Evolutionary conservation across 2,329 filamentous ascomycete genomes (phyloP), one percentile per base, ranked within the genome.

Genomic region (Ceratocystis destructans): DNA sequence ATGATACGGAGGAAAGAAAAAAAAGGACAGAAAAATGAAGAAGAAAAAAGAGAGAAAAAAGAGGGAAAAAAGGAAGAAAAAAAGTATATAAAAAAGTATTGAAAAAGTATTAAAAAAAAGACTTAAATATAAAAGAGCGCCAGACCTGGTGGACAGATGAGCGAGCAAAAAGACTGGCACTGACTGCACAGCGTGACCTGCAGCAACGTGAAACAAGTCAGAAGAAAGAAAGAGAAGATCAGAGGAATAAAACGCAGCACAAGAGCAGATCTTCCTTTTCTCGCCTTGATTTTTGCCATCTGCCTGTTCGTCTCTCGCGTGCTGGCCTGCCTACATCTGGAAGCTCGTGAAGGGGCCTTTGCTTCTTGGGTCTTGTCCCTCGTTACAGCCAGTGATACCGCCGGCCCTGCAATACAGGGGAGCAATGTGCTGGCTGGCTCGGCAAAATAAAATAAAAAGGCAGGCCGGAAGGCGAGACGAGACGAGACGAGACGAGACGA

Each of bases 381-480:
- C 48, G 48, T 50, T 50, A 50, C 48, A 50, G 48, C 48, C n/a
- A 20, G 48, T 50, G 48, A 50, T 50, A 25, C 48, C n/a, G 20
- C 37, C 48, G 48, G 12, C 48, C 48, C 48, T 50, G n/a, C 48
- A 50, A 25, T 50, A 50, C n/a, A 50, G 48, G 48, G 48, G 48
- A 50, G 10, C 46, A 22, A 4, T 50, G 46, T 5, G 22, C 7
- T 50, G 46, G 46, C 50, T 50, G 46, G 46, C 50, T 57, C 53
- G 46, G 12, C 5, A 55, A 22, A 44, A 25, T 33, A 31, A 61
- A 57, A 65, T 17, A 65, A 61, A 12, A 65, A 61, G 22, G 17
- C 37, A 64, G 41, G 12, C 28, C 8, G 10, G 28, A 65, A 37
- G 59, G 59, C 22, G 22, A 64, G 45, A 22, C 10, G 37, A 41